Percentiles rank a stretch among this genome's conserved stretches.
Conservation (phyloP, 2,329 filamentous ascomycete genomes). For the Colletotrichum sp. region DNA sequence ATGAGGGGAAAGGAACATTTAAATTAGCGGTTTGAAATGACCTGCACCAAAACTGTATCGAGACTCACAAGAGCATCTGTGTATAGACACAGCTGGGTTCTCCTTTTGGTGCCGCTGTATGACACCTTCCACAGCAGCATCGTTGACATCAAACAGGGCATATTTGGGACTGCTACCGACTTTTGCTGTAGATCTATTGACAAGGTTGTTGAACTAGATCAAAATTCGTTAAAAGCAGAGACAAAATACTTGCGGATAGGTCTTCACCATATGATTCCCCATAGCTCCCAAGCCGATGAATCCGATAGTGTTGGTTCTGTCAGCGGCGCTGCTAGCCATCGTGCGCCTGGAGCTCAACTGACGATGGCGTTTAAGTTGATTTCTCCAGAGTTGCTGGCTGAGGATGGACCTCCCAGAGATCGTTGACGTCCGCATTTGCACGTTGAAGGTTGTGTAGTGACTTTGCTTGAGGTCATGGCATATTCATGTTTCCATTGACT, state of each 20-base stretch:
- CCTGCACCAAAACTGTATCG: neutral
- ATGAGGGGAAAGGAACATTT: accelerated
- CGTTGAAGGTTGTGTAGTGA: neutral
- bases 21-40: accelerated
- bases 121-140: neutral
- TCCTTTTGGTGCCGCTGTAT: neutral
- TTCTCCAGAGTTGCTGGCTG: neutral
- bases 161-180: neutral
- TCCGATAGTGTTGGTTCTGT: neutral
- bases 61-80: neutral
- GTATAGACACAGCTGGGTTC: neutral
- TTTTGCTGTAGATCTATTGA: neutral
- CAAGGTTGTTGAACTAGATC: neutral
- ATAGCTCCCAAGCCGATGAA: neutral
- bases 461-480: neutral
- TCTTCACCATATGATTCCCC: neutral
- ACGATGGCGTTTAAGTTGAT: neutral
- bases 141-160: neutral
- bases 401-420: neutral
- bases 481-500: neutral
- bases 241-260: neutral
- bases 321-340: neutral
- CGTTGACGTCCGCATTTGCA: neutral
- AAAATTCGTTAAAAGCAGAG: neutral
- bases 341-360: neutral